These are phyloP conservation scores for Lizonia empirigonia DNA, from an alignment of 2,329 filamentous ascomycete species.

Conservation along the genomic window DNA sequence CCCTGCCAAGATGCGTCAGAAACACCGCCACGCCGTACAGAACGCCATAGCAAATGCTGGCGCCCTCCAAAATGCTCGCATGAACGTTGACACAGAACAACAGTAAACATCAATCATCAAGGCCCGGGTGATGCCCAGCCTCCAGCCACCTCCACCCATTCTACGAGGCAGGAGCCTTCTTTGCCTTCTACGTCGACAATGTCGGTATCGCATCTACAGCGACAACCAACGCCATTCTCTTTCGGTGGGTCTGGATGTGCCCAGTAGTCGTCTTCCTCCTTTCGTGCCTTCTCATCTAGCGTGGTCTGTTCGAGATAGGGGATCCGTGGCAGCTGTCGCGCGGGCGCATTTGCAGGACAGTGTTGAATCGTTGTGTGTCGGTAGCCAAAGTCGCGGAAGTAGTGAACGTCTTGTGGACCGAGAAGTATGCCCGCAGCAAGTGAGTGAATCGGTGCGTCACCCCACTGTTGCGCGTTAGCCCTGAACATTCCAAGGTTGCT, in stretches of 20 bases:
- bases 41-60: slow-evolving; percentile 24
- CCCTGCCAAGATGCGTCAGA: slow-evolving; percentile 18
- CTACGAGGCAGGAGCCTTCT: slow-evolving; percentile 88
- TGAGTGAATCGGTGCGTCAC: slow-evolving; percentile 97
- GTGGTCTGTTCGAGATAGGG: slow-evolving; percentile 85
- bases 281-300: slow-evolving; percentile 77
- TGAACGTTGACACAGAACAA: slow-evolving; percentile 24
- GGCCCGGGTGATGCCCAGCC: slow-evolving; percentile 73
- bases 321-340: slow-evolving; percentile 78
- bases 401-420: slow-evolving; percentile 83
- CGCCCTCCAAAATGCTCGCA: slow-evolving; percentile 30
- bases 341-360: slow-evolving; percentile 93
- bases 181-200: slow-evolving; percentile 98
- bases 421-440: slow-evolving; percentile 90
- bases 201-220: slow-evolving; percentile 95
- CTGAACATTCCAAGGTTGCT: slow-evolving; percentile 8
- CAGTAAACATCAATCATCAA: slow-evolving; percentile 12
- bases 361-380: slow-evolving; percentile 98
- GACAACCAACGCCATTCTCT: slow-evolving; percentile 95
- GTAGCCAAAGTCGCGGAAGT: slow-evolving; percentile 99
- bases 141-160: slow-evolving; percentile 97
- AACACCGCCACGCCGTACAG: slow-evolving; percentile 31
- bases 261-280: slow-evolving; percentile 97
- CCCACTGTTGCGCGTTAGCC: slow-evolving; percentile 72
- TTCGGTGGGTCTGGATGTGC: slow-evolving; percentile 82